phyloP scores from a whole-genome alignment of 2,329 filamentous ascomycete genomes.

The Diaporthe citrichinensis region DNA sequence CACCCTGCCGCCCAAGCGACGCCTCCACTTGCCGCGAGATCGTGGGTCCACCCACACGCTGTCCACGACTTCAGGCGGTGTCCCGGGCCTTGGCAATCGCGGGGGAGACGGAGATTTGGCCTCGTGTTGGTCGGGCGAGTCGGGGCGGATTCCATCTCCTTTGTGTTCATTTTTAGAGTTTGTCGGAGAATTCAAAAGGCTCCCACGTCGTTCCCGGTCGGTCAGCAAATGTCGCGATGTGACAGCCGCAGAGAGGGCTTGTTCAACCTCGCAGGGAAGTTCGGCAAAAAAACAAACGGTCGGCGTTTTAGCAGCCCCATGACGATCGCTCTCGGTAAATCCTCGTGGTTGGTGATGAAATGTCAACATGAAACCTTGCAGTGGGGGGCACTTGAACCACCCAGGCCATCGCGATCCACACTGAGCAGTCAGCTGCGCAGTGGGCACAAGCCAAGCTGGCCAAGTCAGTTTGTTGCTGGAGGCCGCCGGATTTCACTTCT shows the following conservation, averaged over 20 bases:
- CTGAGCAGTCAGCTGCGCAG: constrained; percentile 28
- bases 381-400: constrained; percentile 17
- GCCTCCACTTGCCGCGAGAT: constrained; percentile 35
- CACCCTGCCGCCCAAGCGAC: constrained; percentile 6
- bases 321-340: constrained; percentile 24
- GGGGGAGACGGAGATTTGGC: constrained; percentile 41
- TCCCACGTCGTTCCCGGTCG: constrained; percentile 3
- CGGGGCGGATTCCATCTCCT: neutral
- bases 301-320: constrained; percentile 13
- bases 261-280: neutral
- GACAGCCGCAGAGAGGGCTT: constrained; percentile 7
- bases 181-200: constrained; percentile 15
- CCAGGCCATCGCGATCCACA: constrained; percentile 20
- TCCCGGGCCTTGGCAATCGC: constrained; percentile 37
- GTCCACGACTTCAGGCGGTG: constrained; percentile 9
- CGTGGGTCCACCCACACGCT: constrained; percentile 21
- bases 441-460: constrained; percentile 22
- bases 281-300: neutral
- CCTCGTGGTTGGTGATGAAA: constrained; percentile 25
- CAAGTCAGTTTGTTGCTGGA: constrained; percentile 8
- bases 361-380: constrained; percentile 29
- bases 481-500: constrained; percentile 14
- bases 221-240: neutral
- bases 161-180: constrained; percentile 15
- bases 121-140: constrained; percentile 39